Evolutionary conservation across 257 asterid genomes (phyloP).

Genomic region (Capsicum pubescens): DNA sequence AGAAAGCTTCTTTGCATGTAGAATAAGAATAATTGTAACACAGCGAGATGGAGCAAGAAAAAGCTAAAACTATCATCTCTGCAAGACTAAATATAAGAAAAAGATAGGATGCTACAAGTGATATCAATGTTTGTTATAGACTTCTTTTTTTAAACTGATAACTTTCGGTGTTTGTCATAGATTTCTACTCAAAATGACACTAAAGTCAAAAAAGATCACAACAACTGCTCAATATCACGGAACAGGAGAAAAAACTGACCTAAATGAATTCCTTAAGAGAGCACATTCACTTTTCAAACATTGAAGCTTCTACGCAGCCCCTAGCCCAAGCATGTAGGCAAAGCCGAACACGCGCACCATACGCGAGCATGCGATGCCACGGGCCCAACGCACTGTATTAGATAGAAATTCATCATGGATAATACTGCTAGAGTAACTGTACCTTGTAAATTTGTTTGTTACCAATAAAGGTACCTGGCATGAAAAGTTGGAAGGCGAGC

Average conservation of each 20-base stretch:
- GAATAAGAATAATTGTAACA: not conserved
- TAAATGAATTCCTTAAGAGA: conserved; percentile 50
- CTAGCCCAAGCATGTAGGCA: conserved; percentile 67
- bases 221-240: not conserved
- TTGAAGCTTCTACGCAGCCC: conserved; percentile 63
- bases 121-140: not conserved
- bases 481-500: conserved; percentile 57
- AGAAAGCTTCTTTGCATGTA: not conserved
- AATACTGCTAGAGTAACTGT: conserved; percentile 6
- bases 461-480: conserved; percentile 55
- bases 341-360: conserved; percentile 61
- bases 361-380: conserved; percentile 60
- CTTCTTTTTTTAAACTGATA: too few species aligned
- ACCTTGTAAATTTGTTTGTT: not conserved
- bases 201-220: conserved; percentile 1
- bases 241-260: conserved; percentile 41
- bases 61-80: not conserved
- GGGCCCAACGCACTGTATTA: conserved; percentile 56
- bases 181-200: not conserved
- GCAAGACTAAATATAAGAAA: not conserved
- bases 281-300: conserved; percentile 60
- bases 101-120: not conserved
- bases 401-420: conserved; percentile 15
- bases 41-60: not conserved
- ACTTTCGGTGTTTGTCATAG: too few species aligned